Percentiles rank a stretch among this genome's conserved stretches.
phyloP scores from a whole-genome alignment of 805 yeast species.

The Ogataea allantospora region DNA sequence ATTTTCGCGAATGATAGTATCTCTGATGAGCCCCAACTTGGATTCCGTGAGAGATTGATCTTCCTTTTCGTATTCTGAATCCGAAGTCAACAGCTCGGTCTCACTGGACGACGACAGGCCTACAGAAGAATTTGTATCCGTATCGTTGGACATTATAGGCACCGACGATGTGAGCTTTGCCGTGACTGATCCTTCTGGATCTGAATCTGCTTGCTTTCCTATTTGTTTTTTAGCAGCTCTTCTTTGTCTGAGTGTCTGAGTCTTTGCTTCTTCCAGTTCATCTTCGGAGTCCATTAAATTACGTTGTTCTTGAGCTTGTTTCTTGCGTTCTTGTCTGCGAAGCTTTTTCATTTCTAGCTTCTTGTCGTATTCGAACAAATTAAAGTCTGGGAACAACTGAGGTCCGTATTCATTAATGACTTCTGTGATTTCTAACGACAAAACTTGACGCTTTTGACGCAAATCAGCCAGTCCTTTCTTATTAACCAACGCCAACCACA shows the following conservation, averaged over 20 bases:
- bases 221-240: conserved; percentile 33
- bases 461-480: conserved; percentile 58
- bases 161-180: conserved; percentile 46
- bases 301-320: conserved; percentile 20
- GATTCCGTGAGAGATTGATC: conserved; percentile 2
- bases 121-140: conserved; percentile 27
- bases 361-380: conserved; percentile 48
- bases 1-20: conserved; percentile 31
- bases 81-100: conserved; percentile 24
- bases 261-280: conserved; percentile 49
- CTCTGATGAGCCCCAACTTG: conserved; percentile 24
- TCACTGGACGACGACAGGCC: conserved; percentile 33
- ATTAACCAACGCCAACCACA: conserved; percentile 62
- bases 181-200: conserved; percentile 31
- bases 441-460: conserved; percentile 56
- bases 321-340: conserved; percentile 26
- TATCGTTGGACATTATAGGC: conserved; percentile 54
- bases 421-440: conserved; percentile 74
- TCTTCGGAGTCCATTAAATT: conserved; percentile 37
- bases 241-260: conserved; percentile 45
- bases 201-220: conserved; percentile 25
- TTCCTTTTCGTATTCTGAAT: conserved; percentile 21
- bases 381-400: conserved; percentile 81
- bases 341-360: conserved; percentile 34
- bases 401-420: conserved; percentile 82